Base-by-base conservation (phyloP, 208 protist genomes). In the Crithidia fasciculata region DNA sequence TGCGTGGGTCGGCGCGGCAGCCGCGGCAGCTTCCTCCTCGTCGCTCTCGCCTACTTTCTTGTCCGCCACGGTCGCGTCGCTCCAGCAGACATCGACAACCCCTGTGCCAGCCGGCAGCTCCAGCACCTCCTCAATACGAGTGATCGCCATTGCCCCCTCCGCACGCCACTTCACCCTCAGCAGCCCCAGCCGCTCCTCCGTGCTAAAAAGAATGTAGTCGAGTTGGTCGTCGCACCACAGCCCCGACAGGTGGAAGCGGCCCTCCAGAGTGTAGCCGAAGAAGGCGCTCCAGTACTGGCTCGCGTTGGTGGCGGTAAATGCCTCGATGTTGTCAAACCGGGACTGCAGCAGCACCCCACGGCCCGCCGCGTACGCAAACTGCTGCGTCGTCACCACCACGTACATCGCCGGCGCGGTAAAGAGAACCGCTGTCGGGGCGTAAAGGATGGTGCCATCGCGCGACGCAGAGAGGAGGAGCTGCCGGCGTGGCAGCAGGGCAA, bases 401-500 rank as follows among this genome's bases (percentile, higher is more conserved):
- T 96, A 96, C 82, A 91, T 90, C 43, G 89, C 88, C 2, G 92
- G 92, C 39, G 77, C 44, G 44, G 69, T 77, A 76, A 96, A 96
- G 10, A 96, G 67, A 44, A 82, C 71, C 39, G 73, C 50, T 8
- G 85, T 40, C 47, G 87, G 76, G 12, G 87, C 66, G 71, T 91
- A 96, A 74, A 96, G 58, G 7, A 96, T 50, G 37, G 92, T 96
- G 62, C 89, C 90, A 65, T 97, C 92, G 16, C 90, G 86, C 10
- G 89, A 57, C 8, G 89, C 84, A 16, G 92, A 97, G 18, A 97
- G 71, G n/a, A 97, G 62, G 12, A 95, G 78, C 74, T 90, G 83
- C 10, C 68, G 77, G 37, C 76, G 76, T 12, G 81, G 64, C 55
- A 91, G 39, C 37, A 94, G 13, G 5, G 72, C 39, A 39, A 97